Evolutionary conservation across 768 basidiomycete species (phyloP), one percentile per base, ranked within the genome.

Genomic region (Kwoniella sp.): DNA sequence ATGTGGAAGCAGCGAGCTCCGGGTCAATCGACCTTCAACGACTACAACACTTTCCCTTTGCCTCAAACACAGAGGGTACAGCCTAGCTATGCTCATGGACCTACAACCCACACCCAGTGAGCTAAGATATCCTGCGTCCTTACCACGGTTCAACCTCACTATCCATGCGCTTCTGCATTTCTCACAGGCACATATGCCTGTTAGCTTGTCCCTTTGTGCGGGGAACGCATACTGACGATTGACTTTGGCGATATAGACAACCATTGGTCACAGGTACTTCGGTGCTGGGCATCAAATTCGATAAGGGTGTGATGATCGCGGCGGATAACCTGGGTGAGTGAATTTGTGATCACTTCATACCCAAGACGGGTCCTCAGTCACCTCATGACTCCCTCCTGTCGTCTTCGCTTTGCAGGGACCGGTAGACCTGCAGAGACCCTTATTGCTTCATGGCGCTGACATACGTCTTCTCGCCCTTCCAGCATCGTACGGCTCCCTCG

Each of bases 211-310:
- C 26, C 17, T 17, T 22, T 34, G 50, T 20, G 28, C 50, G 23
- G 15, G 23, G 56, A 26, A 26, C 15, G 29, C 8, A 5, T 26
- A 30, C 52, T 61, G 22, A 57, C 15, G 25, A n/a, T n/a, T 50
- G 25, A n/a, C 51, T 47, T 3, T 17, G 28, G 9, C 28, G 25
- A 4, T 22, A 50, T 63, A 93, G 91, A 75, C 90, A 93, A 74
- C 96, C 96, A 11, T 88, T 98, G 66, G 92, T 97, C 9, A 98
- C 95, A 0, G 96, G 95, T 63, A 94, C 95, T n/a, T 91, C 90
- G 62, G 93, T 99, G 4, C 85, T 99, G 34, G 96, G 90, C 1
- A 84, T 99, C 82, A 91, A 91, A 82, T 98, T 86, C 85, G 93
- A 94, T 81, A 93, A 92, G 74, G 96, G 96, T 9, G 87, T 99